A percentile compares a stretch with the other conserved stretches of the same genome.
Conservation (phyloP, 805 yeast genomes). For the Candida piceae region DNA sequence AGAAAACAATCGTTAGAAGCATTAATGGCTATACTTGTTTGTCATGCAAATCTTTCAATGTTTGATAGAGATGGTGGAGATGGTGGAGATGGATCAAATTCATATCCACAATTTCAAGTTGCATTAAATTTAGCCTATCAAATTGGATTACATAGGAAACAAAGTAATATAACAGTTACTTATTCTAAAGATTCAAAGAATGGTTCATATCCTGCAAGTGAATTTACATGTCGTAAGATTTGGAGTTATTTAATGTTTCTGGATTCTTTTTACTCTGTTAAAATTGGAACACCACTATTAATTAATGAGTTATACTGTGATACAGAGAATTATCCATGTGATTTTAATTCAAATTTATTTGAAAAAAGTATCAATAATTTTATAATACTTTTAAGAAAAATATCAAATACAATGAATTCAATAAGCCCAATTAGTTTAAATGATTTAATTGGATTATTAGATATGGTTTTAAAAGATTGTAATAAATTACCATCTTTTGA, state of each 20-base stretch:
- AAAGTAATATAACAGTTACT: slow-evolving; percentile 4
- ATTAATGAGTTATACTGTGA: slow-evolving; percentile 19
- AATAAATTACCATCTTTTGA: slow-evolving; percentile 4
- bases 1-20: slow-evolving; percentile 14
- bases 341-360: neutral
- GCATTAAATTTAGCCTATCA: slow-evolving; percentile 12
- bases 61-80: slow-evolving; percentile 10
- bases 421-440: slow-evolving; percentile 4
- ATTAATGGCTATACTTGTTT: slow-evolving; percentile 10
- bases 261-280: slow-evolving; percentile 16
- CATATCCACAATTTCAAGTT: slow-evolving; percentile 5
- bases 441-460: slow-evolving; percentile 3
- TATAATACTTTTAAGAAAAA: slow-evolving; percentile 1
- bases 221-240: slow-evolving; percentile 5
- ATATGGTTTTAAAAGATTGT: slow-evolving; percentile 2
- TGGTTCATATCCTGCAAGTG: slow-evolving; percentile 3
- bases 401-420: slow-evolving; percentile 4
- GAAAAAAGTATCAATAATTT: slow-evolving; percentile 1
- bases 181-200: slow-evolving; percentile 1
- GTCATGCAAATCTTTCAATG: slow-evolving; percentile 4
- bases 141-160: slow-evolving; percentile 20
- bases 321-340: slow-evolving; percentile 1
- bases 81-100: slow-evolving; percentile 16
- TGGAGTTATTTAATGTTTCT: slow-evolving; percentile 15
- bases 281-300: slow-evolving; percentile 17